phyloP scores from a whole-genome alignment of 306 rosid genomes.

The Neltuma alba region DNA sequence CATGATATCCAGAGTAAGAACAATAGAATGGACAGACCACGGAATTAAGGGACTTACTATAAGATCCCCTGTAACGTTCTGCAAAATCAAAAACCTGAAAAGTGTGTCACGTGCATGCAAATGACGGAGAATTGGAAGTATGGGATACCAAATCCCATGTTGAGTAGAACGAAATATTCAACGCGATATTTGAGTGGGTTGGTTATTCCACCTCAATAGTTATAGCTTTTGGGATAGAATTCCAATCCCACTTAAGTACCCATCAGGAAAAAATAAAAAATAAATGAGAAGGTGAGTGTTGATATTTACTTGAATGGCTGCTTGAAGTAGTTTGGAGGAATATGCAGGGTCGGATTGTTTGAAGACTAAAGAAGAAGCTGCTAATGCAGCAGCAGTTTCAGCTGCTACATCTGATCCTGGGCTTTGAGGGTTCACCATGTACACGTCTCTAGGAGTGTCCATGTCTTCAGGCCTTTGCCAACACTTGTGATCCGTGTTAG shows the following conservation, averaged over 20 bases:
- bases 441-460: slow-evolving; percentile 79
- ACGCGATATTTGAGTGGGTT: too few relatives aligned
- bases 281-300: too few relatives aligned
- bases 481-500: slow-evolving; percentile 74
- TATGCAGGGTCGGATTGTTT: slow-evolving; percentile 62
- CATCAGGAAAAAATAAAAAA: too few relatives aligned
- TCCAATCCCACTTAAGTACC: too few relatives aligned
- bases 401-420: slow-evolving; percentile 94
- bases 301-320: slow-evolving; percentile 61
- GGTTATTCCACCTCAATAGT: too few relatives aligned
- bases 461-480: slow-evolving; percentile 98
- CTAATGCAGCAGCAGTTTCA: slow-evolving; percentile 86
- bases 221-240: too few relatives aligned
- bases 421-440: slow-evolving; percentile 65
- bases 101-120: too few relatives aligned
- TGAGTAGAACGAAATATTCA: too few relatives aligned
- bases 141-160: too few relatives aligned
- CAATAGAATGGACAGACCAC: slow-evolving; percentile 92
- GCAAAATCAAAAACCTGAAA: slow-evolving; percentile 77
- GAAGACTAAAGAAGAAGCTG: slow-evolving; percentile 88
- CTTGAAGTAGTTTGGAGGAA: slow-evolving; percentile 64
- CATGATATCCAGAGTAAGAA: slow-evolving; percentile 87
- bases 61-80: slow-evolving; percentile 78
- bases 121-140: too few relatives aligned
- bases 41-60: slow-evolving; percentile 71